Conservation (phyloP, 2,329 filamentous ascomycete genomes). For the Cladosporium colombiae region DNA sequence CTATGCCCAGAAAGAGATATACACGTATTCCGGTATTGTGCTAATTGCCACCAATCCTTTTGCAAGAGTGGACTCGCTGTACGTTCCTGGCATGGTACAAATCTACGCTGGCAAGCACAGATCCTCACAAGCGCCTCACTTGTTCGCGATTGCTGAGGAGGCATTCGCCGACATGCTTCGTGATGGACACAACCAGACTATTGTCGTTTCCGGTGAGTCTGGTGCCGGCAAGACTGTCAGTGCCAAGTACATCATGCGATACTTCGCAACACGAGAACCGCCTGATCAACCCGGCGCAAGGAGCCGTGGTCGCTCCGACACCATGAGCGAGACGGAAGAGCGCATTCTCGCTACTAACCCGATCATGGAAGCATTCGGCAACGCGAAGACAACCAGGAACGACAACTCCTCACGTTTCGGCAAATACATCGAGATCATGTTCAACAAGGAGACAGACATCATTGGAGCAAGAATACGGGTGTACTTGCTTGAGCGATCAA, state of each 20-base stretch:
- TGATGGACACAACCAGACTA: constrained; percentile 93
- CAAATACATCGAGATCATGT: constrained; percentile 99
- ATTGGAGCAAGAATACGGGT: constrained; percentile 97
- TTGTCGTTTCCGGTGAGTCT: constrained; percentile 98
- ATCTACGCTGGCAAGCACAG: constrained; percentile 97
- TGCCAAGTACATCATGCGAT: constrained; percentile 99
- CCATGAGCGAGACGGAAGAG: constrained; percentile 98
- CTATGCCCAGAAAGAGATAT: constrained; percentile 98
- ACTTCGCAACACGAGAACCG: constrained; percentile 95
- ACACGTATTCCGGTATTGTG: constrained; percentile 98
- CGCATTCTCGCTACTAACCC: constrained; percentile 97
- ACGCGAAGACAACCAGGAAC: constrained; percentile 99
- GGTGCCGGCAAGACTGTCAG: constrained; percentile 99
- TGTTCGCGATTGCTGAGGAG: constrained; percentile 98
- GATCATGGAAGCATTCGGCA: constrained; percentile 99
- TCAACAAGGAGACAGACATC: constrained; percentile 91
- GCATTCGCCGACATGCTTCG: constrained; percentile 98
- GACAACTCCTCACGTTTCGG: constrained; percentile 99
- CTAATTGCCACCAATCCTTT: constrained; percentile 98
- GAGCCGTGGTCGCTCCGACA: constrained; percentile 69
- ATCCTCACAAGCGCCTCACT: constrained; percentile 92
- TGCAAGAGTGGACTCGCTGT: constrained; percentile 93
- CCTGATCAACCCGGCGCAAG: constrained; percentile 81
- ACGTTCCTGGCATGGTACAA: constrained; percentile 99
- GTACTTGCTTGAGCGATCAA: constrained; percentile 90